phyloP scores from a whole-genome alignment of 179 eudicot species.

The Pouteria campechiana region DNA sequence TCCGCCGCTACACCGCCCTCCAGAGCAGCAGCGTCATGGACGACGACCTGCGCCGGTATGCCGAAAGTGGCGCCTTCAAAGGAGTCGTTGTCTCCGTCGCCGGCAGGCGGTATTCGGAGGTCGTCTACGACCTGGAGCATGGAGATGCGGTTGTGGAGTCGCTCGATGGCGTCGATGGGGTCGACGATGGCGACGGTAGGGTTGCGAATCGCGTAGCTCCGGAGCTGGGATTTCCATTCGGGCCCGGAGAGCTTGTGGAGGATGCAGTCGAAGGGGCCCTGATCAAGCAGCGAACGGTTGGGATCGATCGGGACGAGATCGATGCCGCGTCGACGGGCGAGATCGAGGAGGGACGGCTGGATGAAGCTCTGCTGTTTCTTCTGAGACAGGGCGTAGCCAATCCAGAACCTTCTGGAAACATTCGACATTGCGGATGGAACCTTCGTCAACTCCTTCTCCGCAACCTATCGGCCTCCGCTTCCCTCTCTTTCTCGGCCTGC shows the following conservation, averaged over 20 bases:
- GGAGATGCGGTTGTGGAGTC: slow-evolving; percentile 37
- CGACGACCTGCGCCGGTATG: slow-evolving; percentile 32
- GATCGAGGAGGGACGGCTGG: slow-evolving; percentile 24
- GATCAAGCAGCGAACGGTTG: slow-evolving; percentile 22
- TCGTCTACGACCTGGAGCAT: slow-evolving; percentile 43
- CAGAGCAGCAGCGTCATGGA: slow-evolving; percentile 7
- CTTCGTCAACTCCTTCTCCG: no score
- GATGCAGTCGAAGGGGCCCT: slow-evolving; percentile 43
- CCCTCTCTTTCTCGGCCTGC: no score
- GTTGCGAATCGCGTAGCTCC: slow-evolving; percentile 12
- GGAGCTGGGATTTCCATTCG: slow-evolving; percentile 36
- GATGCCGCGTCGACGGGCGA: slow-evolving; percentile 31
- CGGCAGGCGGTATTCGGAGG: slow-evolving; percentile 2
- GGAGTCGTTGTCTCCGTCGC: no score
- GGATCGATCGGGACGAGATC: slow-evolving; percentile 31
- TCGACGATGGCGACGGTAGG: slow-evolving; percentile 34
- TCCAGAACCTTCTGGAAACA: slow-evolving; percentile 11
- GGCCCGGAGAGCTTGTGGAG: slow-evolving; percentile 38
- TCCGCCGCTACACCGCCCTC: not conserved
- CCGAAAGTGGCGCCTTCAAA: no score
- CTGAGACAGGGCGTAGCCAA: slow-evolving; percentile 53
- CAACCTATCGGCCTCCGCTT: no score
- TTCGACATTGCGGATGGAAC: slow-evolving; percentile 15
- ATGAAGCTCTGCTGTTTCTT: slow-evolving; percentile 41
- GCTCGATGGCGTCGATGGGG: slow-evolving; percentile 25